Evolutionary conservation across 331 rosid species (phyloP), one percentile per base, ranked within the genome.

Genomic region (Phaseolus coccineus): DNA sequence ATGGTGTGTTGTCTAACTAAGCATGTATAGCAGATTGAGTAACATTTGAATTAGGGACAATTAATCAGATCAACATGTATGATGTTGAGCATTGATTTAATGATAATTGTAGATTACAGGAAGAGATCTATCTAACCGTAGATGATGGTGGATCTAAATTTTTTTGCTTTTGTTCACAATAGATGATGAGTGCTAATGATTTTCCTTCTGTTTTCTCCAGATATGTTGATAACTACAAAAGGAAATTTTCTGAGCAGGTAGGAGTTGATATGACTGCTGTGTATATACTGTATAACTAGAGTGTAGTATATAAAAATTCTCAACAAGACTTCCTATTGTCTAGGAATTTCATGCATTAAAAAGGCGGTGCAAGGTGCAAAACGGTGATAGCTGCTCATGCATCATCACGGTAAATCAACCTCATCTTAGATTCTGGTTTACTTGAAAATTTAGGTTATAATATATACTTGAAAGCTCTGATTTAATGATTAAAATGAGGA

Each of bases 241-340:
- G 90, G 90, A 89, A 91, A 84, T 89, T 83, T 63, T 79, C 94
- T 2, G 97, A 91, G 31, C 96, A 87, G 96, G 99, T 96, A 84
- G 79, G 89, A 83, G 68, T 69, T 80, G 25, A 14, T 50, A 50
- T 70, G 67, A 10, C 73, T 46, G 24, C 42, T 69, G 1, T 31
- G 55, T 10, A 4, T 69, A 56, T 50, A 13, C 61, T 69, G 25
- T 37, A 48, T 73, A 16, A 5, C 16, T 52, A 69, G 24, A 24
- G 8, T 77, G 47, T 53, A 0, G 24, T 73, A 71, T 63, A 40
- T 77, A 76, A 30, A 22, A 72, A 58, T 71, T 79, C 65, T 82
- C 63, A 57, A 69, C 30, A 6, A 27, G 71, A 52, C 68, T 58
- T 80, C 51, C 6, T 68, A 16, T 87, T 86, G 63, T 81, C 27